Evolutionary conservation across 805 yeast species (phyloP), one percentile per base, ranked within the genome.

Genomic region (Candida loeiensis): DNA sequence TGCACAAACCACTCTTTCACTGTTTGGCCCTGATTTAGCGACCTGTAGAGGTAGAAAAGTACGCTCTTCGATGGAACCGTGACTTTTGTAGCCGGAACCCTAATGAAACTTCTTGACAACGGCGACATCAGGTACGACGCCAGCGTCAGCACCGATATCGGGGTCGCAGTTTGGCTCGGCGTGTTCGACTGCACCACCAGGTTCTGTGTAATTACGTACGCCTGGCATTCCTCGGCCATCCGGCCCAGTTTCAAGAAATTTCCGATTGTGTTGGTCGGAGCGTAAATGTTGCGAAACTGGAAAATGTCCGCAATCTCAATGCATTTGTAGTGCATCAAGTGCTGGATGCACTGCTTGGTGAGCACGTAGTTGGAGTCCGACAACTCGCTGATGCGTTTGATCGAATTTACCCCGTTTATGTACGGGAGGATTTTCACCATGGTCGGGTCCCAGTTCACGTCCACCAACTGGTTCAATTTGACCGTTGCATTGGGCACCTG

Each of bases 391-490:
- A 95, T 91, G 40, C 75, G 73, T 26, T 79, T 71, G 14, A 93
- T 79, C 4, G 93, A 85, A 57, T 91, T 91, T 36, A 89, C 71
- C 1, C 99, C 99, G 53, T 93, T 79, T 36, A 93, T 87, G 49
- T 71, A 84, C 0, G 96, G 96, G 8, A 87, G 63, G 17, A 93
- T 85, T 49, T 85, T 82, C 34, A 88, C 69, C 93, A 93, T 84
- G 2, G 98, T 91, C 1, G 97, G 97, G 60, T 93, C 99, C 97
- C 99, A 93, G 52, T 85, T 83, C 6, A 85, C 83, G 59, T 93
- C 99, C 31, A 87, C 81, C 45, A 93, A 69, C 27, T 76, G 66
- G 20, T 74, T 73, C 24, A 93, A 64, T 38, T 80, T 79, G 1
- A 93, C 95, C 0, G 91, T 82, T n/a, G 95, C 78, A 4, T 90